These are phyloP conservation scores for Coemansia sp. DNA, from an alignment of 192 early-diverging fungal genomes.

Conservation along the genomic window DNA sequence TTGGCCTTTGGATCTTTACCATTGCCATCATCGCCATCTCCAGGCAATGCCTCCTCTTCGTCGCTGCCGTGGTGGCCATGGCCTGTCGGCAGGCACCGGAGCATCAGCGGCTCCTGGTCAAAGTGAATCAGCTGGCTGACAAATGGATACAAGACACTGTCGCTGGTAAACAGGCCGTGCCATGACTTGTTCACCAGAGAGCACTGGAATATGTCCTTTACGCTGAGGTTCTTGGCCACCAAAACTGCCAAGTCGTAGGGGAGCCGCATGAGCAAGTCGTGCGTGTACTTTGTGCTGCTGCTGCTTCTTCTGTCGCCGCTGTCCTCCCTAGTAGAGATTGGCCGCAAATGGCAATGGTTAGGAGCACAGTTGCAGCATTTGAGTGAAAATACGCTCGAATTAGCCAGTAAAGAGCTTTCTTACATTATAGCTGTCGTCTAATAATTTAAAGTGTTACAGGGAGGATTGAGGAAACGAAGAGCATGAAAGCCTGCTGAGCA, in stretches of 20 bases:
- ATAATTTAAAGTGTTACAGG: too few species aligned
- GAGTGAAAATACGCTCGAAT: too few species aligned
- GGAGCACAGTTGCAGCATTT: background rate
- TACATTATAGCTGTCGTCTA: too few species aligned
- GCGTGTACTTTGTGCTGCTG: background rate
- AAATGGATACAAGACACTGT: constrained; percentile 19
- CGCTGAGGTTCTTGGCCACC: constrained; percentile 14
- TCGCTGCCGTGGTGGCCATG: constrained; percentile 12
- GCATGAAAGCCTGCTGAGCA: too few species aligned
- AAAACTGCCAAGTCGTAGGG: constrained; percentile 43
- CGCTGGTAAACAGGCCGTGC: constrained; percentile 27
- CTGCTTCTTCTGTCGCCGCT: background rate
- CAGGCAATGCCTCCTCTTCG: background rate
- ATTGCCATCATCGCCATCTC: background rate
- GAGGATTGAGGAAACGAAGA: too few species aligned
- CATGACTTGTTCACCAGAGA: constrained; percentile 30
- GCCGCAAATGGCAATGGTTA: too few species aligned
- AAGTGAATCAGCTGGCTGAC: constrained; percentile 38
- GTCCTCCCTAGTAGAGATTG: constrained; percentile 1
- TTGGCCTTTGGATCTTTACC: background rate
- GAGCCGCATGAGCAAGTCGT: constrained; percentile 34
- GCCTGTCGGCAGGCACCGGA: constrained; percentile 24
- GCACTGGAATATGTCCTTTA: constrained; percentile 31
- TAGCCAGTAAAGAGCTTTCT: too few species aligned
- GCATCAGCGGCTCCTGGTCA: constrained; percentile 49